Evolutionary conservation across 2,329 filamentous ascomycete genomes (phyloP).

Genomic region (Neonectria hederae): DNA sequence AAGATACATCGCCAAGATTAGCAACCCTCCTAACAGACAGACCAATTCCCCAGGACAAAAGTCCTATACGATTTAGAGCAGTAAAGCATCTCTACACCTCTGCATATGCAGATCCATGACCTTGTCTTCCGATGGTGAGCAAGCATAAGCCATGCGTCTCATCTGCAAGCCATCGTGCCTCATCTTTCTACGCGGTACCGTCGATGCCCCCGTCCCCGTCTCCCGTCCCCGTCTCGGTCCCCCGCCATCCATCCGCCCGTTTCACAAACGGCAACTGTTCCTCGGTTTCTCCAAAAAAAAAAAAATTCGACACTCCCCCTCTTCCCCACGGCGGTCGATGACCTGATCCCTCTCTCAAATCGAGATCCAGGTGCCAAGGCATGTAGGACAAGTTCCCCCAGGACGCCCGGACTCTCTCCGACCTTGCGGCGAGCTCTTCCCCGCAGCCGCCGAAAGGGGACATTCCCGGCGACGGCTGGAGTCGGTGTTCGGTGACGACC

Average conservation of each 20-base stretch:
- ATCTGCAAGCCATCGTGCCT: slow-evolving; percentile 33
- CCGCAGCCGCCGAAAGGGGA: slow-evolving; percentile 23
- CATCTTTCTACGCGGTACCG: slow-evolving; percentile 2
- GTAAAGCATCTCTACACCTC: background rate
- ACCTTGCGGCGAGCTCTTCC: slow-evolving; percentile 1
- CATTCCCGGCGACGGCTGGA: slow-evolving; percentile 29
- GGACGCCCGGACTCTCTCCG: slow-evolving; percentile 14
- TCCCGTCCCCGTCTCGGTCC: slow-evolving; percentile 2
- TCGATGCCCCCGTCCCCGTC: background rate
- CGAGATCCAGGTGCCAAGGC: slow-evolving; percentile 15
- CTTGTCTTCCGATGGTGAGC: background rate
- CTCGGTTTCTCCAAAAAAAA: slow-evolving; percentile 21
- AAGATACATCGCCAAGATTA: background rate
- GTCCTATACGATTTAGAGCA: background rate
- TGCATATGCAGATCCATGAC: background rate
- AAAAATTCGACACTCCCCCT: background rate
- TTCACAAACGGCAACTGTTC: slow-evolving; percentile 15
- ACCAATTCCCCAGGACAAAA: background rate
- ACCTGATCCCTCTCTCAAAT: slow-evolving; percentile 14
- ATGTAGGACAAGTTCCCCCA: slow-evolving; percentile 3
- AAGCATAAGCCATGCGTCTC: slow-evolving; percentile 26
- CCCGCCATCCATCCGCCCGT: slow-evolving; percentile 10
- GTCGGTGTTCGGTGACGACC: background rate
- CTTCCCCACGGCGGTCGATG: background rate
- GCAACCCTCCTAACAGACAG: background rate